phyloP scores from a whole-genome alignment of 495 filamentous ascomycete genomes.

The Schizothecium vesticola region DNA sequence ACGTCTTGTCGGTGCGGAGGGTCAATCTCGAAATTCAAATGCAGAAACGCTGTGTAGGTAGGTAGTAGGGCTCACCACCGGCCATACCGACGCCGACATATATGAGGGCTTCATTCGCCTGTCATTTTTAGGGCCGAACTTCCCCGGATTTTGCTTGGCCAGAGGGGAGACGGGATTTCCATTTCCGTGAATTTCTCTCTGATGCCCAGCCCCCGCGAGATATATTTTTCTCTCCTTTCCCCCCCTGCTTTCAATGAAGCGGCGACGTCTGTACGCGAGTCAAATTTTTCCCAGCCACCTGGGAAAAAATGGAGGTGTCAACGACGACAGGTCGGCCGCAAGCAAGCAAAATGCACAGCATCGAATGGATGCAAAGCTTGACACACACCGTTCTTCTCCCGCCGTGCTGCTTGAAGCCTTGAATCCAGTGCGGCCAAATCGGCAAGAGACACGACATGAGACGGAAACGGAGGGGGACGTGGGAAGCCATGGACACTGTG shows the following conservation, averaged over 20 bases:
- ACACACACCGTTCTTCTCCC: constrained; percentile 7
- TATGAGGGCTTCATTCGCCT: not conserved
- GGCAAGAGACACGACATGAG: constrained; percentile 4
- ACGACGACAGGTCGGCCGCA: constrained; percentile 1
- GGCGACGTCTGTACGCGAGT: too few species aligned
- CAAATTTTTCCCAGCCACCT: not conserved
- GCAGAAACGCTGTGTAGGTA: too few species aligned
- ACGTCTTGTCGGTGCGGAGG: not conserved
- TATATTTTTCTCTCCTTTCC: not conserved
- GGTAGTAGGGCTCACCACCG: not conserved
- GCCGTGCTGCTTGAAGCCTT: not conserved
- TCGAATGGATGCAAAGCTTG: constrained; percentile 2
- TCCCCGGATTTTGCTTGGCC: not conserved
- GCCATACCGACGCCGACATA: not conserved
- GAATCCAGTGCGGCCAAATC: constrained; percentile 4
- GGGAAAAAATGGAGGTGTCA: not conserved
- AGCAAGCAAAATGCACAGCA: not conserved
- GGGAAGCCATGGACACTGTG: constrained; percentile 3
- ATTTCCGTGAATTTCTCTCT: not conserved
- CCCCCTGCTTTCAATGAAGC: not conserved
- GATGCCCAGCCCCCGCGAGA: not conserved
- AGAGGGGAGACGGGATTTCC: not conserved
- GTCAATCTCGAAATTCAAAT: not conserved
- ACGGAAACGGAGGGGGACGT: not conserved
- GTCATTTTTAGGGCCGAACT: not conserved